Base-by-base conservation (phyloP, 345 rosid genomes). In the Linum tenue region DNA sequence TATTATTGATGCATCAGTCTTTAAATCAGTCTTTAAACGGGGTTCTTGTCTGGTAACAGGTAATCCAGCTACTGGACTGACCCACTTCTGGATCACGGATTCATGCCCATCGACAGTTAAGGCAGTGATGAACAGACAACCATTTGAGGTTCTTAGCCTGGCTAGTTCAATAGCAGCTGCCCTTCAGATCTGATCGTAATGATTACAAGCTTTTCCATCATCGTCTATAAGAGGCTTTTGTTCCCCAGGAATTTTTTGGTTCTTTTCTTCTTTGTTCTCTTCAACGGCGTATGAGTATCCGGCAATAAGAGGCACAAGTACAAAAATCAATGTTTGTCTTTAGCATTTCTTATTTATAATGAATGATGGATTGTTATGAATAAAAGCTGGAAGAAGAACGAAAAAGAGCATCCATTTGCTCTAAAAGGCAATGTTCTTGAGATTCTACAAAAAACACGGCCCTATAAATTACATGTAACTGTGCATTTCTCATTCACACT, bases 61-160 rank as follows among this genome's bases (percentile, higher is more conserved):
- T 65, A 72, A 78, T 72, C 91, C 88, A 0, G 89, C 79, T 60
- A 74, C 70, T 57, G 94, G 94, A 31, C 67, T 92, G 63, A 69
- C 80, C 64, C 85, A 92, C 79, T 92, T 92, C 81, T 92, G 99
- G 99, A 88, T 92, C 67, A 92, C 96, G 8, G 97, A 92, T 74
- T 92, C 97, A 35, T 90, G 99, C 75, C 90, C 96, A 3, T 59
- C 37, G 59, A 92, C 97, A 1, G 97, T 88, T 74, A 80, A 80
- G 50, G 83, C 85, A 69, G 99, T 92, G 72, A 74, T 60, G 76
- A 75, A 77, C 76, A 84, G 69, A 75, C 81, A 77, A 44, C 99
- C 97, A 2, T 92, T 88, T 65, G 95, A 92, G 83, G 69, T 92
- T 74, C 89, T 92, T 14, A 90, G 95, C 79, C 95, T 92, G 12